Percentiles rank a stretch among this genome's conserved stretches.
Conservation (phyloP, 805 yeast species). For the Ascoidea asiatica region DNA sequence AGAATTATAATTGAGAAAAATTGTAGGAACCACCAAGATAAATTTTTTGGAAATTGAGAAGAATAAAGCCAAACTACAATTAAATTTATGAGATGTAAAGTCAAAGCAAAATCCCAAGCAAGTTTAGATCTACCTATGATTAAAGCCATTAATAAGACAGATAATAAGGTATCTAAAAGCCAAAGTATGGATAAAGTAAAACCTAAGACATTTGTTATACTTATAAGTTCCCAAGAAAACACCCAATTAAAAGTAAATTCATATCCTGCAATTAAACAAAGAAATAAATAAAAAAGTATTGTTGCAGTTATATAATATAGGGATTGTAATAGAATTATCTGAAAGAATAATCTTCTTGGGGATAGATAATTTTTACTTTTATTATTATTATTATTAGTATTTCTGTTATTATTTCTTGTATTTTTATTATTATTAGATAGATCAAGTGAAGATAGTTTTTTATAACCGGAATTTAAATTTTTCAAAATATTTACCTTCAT, state of each 20-base stretch:
- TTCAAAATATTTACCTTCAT: too few species aligned
- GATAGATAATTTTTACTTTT: conserved; percentile 25
- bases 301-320: conserved; percentile 69
- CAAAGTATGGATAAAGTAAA: conserved; percentile 61
- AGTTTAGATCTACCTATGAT: conserved; percentile 87
- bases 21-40: conserved; percentile 83
- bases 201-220: conserved; percentile 70
- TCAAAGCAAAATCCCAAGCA: conserved; percentile 95
- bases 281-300: conserved; percentile 48
- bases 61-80: conserved; percentile 54
- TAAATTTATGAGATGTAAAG: conserved; percentile 74
- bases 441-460: conserved; percentile 3
- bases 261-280: conserved; percentile 52
- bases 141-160: conserved; percentile 73
- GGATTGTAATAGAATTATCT: conserved; percentile 65
- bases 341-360: conserved; percentile 48
- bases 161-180: conserved; percentile 71
- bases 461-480: too few species aligned
- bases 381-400: too few species aligned
- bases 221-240: conserved; percentile 67
- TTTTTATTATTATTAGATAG: too few species aligned
- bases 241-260: conserved; percentile 52
- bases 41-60: conserved; percentile 50
- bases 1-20: conserved; percentile 49
- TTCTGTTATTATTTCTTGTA: too few species aligned